Base-by-base conservation (phyloP, 768 basidiomycete species). In the Boletus huronensis region DNA sequence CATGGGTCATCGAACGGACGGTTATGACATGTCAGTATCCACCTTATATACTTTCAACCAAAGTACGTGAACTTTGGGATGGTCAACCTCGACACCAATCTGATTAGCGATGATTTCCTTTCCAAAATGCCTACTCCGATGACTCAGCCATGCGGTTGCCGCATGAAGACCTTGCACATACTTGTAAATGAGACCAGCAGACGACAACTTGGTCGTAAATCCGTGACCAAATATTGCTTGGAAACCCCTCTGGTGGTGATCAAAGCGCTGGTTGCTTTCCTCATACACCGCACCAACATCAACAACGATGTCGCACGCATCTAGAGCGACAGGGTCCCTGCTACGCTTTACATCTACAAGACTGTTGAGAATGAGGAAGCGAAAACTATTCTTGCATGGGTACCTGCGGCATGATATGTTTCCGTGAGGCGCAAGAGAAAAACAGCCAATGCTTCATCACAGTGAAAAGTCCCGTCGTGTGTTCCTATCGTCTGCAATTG, bases 181-280 rank as follows among this genome's bases (percentile, higher is more conserved):
- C 96, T 98, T 99, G 83, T 96, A 98, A 32, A 99, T 81, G 59
- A 99, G 75, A 14, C 96, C 96, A 2, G 96, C 96, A 16, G 89
- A 92, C 21, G 88, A 90, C 32, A 99, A 73, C 74, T 98, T 99
- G 52, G 93, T 98, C 21, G 72, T 74, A 66, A 90, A 93, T 10
- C 89, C 93, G 59, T 88, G 77, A 3, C 93, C 96, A 67, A 99
- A 97, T 25, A 90, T 81, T 67, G 96, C 90, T 6, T 76, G 77
- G 70, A 99, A 99, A 0, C 89, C 94, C 39, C 95, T 83, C 66
- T 99, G 96, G 67, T 99, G 96, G 67, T 99, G 96, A 71, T 99
- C 96, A 69, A 93, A 99, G 36, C 88, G 80, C 50, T 87, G 82
- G 52, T 78, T 83, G 55, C 74, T 74, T 64, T 85, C 83, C 52